Base-by-base conservation (phyloP, 306 rosid genomes). In the Lathyrus aphaca region DNA sequence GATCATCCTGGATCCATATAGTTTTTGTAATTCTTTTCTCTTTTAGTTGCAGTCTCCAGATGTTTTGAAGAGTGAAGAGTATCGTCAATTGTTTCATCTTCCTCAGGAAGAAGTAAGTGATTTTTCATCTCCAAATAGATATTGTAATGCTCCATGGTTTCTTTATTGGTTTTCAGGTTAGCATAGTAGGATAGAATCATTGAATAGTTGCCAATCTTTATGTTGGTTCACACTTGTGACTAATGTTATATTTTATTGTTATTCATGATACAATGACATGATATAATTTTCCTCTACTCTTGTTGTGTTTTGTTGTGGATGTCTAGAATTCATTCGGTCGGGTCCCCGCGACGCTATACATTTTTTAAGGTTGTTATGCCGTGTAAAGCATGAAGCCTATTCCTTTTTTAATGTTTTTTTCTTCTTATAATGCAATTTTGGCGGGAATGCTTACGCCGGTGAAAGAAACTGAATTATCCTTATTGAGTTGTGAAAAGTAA, bases 21-120 rank as follows among this genome's bases (percentile, higher is more conserved):
- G 11, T 25, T 30, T 51, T 14, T 63, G 53, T 68, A 19, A 67
- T 53, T 63, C 13, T 68, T 23, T 0, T 2, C n/a, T 50, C 12
- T 68, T 63, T n/a, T 2, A 1, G 53, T 82, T 74, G 3, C 85
- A 84, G 95, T 64, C 82, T 69, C 76, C 80, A 5, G 78, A 81
- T 1, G 16, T 37, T 25, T 77, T 84, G 85, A 94, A 78, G 84
- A 94, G 97, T 23, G 97, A 94, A 83, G 99, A 94, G 80, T 94
- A 94, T 72, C 90, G 97, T 9, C 99, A 88, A 58, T 80, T 94
- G 86, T 94, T 94, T 78, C 97, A 89, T 29, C 99, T 94, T 80
- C 96, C 96, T 8, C 74, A 57, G 0, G 99, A 87, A 27, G 97
- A 94, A 76, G 99, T 93, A 73, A 90, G 98, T 85, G 55, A 48